Evolutionary conservation across 495 filamentous ascomycete genomes (phyloP), one percentile per base, ranked within the genome.

Genomic region (Xylaria intraflava): DNA sequence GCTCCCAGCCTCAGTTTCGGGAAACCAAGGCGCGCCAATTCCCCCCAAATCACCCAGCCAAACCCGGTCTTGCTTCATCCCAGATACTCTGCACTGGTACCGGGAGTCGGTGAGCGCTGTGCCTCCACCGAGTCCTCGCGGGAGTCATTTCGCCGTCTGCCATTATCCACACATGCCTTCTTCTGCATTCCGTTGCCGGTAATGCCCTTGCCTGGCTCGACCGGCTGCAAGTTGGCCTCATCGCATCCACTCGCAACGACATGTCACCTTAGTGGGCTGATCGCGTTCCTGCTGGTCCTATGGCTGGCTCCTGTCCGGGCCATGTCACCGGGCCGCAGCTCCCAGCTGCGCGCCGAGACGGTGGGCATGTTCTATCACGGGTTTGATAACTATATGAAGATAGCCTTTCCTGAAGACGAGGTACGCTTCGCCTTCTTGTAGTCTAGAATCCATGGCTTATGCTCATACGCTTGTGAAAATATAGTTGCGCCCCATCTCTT

Each of bases 361-460:
- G 83, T 90, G 49, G 81, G 85, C 54, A 90, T 96, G 79, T 97
- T 98, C 74, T 96, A 93, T 62, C 94, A 98, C 71, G 93, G 93
- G 50, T 98, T 85, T 74, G 85, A 94, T 64, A 96, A 90, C 65
- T 98, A 98, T 73, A 88, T 96, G 79, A 74, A 81, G 43, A 78
- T 92, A 64, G 94, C 94, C 46, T 98, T 97, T 62, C 93, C 93
- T 29, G 93, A 96, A 72, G 93, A 98, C 64, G 93, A 98, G 79
- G 82, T 80, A 69, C 54, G 74, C 41, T 26, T 27, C 38, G 27
- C 31, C 27, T 16, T 35, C 41, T 20, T 48, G 17, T 55, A 51
- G 31, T 42, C 26, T 36, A 49, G 35, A 46, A 29, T 33, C 35
- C 31, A 41, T 10, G 10, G 39, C 50, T 42, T 50, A 51, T 55